Conservation (phyloP, 768 basidiomycete genomes). For the Lactifluus rugatus region DNA sequence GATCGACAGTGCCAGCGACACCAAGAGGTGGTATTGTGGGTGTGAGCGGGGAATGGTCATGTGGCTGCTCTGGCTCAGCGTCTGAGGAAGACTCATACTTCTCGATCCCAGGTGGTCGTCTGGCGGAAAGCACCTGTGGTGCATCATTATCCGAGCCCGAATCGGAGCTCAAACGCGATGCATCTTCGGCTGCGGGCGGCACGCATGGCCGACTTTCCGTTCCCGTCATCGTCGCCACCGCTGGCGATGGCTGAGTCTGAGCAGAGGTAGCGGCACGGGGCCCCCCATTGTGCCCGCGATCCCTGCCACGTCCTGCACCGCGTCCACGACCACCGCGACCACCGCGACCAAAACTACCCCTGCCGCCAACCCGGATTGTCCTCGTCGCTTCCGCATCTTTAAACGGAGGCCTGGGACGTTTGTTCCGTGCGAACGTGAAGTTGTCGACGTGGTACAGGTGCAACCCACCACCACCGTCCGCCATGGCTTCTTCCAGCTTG, state of each 20-base stretch:
- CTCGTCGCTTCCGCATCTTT: constrained; percentile 2
- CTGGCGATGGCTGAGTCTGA: not conserved
- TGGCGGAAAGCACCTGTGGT: constrained; percentile 56
- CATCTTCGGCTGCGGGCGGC: not conserved
- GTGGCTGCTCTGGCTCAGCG: not conserved
- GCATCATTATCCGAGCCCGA: constrained; percentile 28
- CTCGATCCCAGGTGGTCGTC: constrained; percentile 23
- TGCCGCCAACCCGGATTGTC: constrained; percentile 11
- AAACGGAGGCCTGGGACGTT: constrained; percentile 27
- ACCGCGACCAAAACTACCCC: constrained; percentile 3
- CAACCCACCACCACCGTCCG: constrained; percentile 49
- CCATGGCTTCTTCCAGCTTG: constrained; percentile 67
- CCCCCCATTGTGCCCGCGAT: not conserved
- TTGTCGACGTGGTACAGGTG: constrained; percentile 37
- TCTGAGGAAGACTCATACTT: constrained; percentile 8
- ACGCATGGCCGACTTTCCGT: constrained; percentile 6
- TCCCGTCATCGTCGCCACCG: no score
- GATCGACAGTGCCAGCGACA: not conserved
- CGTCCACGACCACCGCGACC: constrained; percentile 22
- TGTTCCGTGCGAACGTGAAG: constrained; percentile 32
- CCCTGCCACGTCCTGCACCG: constrained; percentile 25
- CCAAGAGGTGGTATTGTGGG: not conserved
- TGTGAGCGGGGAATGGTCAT: not conserved
- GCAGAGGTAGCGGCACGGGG: not conserved
- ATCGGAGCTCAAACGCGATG: not conserved